A percentile compares a stretch with the other conserved stretches of the same genome.
These are phyloP conservation scores for Clarkia xantiana DNA, from an alignment of 345 rosid genomes.

Conservation along the genomic window DNA sequence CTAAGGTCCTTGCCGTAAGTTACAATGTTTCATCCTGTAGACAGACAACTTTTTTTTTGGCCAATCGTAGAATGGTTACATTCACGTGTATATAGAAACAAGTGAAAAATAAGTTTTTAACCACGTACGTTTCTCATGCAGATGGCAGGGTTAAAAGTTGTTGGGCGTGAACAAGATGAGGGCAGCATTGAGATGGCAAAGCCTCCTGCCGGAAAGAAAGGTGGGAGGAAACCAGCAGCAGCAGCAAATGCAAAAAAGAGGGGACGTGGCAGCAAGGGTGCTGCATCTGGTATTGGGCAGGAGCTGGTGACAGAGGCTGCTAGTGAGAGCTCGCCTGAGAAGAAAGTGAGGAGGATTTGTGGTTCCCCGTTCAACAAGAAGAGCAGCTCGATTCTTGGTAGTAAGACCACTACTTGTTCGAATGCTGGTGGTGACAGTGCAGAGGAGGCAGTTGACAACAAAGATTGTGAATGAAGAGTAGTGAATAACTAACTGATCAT, in stretches of 20 bases:
- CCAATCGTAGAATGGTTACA: no score
- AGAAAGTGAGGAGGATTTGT: constrained; percentile 81
- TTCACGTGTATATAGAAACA: no score
- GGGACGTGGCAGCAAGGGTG: constrained; percentile 31
- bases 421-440: no score
- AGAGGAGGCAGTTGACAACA: no score
- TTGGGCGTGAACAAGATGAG: constrained; percentile 33
- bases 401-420: neutral
- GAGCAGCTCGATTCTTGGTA: constrained; percentile 60
- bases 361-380: constrained; percentile 84
- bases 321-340: constrained; percentile 48
- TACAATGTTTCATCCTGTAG: neutral
- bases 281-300: constrained; percentile 23
- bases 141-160: constrained; percentile 67
- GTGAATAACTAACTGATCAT: no score
- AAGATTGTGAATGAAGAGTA: no score
- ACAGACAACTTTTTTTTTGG: no score
- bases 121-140: constrained; percentile 12
- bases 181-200: constrained; percentile 24
- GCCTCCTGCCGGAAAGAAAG: constrained; percentile 24
- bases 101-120: no score
- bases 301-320: constrained; percentile 43
- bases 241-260: constrained; percentile 47
- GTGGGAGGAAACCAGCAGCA: constrained; percentile 22
- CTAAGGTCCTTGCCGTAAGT: constrained; percentile 90